These are phyloP conservation scores for Colletotrichum theobromicola DNA, from an alignment of 2,329 filamentous ascomycete genomes.

Conservation along the genomic window DNA sequence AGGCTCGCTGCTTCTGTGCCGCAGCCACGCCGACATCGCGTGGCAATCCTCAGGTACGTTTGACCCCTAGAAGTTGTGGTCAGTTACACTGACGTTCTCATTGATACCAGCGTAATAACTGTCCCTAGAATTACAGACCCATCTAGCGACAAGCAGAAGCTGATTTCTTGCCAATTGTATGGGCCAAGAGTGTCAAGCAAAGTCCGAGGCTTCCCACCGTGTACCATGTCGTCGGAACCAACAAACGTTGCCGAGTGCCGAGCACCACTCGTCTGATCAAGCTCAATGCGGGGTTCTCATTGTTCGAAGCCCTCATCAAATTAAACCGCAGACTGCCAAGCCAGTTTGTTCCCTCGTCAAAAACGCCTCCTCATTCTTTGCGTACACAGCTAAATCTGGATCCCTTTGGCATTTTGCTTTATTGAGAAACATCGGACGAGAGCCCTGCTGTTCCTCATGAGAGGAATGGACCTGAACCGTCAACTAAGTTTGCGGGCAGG, in stretches of 20 bases:
- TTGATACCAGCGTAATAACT: background rate
- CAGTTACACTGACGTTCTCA: background rate
- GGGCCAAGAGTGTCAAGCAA: background rate
- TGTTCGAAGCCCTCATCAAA: background rate
- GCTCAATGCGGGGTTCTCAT: background rate
- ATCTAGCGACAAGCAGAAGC: background rate
- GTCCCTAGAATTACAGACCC: background rate
- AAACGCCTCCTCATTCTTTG: background rate
- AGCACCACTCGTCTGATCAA: background rate
- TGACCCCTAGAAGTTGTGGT: background rate
- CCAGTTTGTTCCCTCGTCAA: background rate
- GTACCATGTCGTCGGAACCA: background rate
- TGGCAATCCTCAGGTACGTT: background rate
- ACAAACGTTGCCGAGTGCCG: background rate
- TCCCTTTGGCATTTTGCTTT: background rate
- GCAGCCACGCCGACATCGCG: background rate
- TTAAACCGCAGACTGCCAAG: background rate
- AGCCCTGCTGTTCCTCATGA: background rate
- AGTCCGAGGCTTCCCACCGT: background rate
- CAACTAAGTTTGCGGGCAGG: background rate
- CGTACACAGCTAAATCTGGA: background rate
- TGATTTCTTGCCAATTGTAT: background rate
- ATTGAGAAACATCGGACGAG: background rate
- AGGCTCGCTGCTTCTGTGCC: background rate
- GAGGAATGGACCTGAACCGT: background rate